Conservation (phyloP, 257 asterid species). For the Scutellaria baicalensis region DNA sequence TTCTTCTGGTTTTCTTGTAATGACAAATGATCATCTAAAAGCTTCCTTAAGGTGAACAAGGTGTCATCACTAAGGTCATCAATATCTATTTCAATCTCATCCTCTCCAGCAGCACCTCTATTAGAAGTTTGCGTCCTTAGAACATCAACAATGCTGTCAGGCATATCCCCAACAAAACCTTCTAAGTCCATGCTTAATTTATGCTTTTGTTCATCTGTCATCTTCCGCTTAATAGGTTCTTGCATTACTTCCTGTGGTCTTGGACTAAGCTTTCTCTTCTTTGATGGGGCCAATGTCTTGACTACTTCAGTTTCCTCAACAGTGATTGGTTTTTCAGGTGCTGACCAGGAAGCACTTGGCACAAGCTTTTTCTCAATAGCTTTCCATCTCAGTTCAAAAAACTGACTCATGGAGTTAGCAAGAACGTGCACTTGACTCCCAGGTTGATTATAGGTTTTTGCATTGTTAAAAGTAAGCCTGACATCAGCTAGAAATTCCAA, state of each 20-base stretch:
- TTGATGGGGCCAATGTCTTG: constrained; percentile 33
- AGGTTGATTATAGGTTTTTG: constrained; percentile 79
- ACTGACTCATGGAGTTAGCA: constrained; percentile 54
- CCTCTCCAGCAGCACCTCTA: constrained; percentile 49
- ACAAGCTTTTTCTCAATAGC: constrained; percentile 48
- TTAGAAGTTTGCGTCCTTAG: constrained; percentile 49
- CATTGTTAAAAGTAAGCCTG: constrained; percentile 73
- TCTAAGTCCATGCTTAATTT: constrained; percentile 52
- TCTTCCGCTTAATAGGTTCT: constrained; percentile 39
- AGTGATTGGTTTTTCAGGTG: constrained; percentile 30
- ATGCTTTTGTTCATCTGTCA: constrained; percentile 63
- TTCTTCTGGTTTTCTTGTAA: constrained; percentile 39
- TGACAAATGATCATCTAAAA: constrained; percentile 50
- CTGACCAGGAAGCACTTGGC: constrained; percentile 11
- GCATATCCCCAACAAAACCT: constrained; percentile 43
- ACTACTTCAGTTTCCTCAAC: constrained; percentile 32
- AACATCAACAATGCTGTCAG: constrained; percentile 52
- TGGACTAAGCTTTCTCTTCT: constrained; percentile 65
- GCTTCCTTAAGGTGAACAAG: constrained; percentile 50
- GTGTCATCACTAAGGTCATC: constrained; percentile 58
- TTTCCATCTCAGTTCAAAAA: constrained; percentile 73
- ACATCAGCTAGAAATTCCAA: constrained; percentile 73
- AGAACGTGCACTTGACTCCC: constrained; percentile 51
- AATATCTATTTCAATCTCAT: constrained; percentile 77
- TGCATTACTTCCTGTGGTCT: constrained; percentile 24